Evolutionary conservation across 2,329 filamentous ascomycete species (phyloP).

Genomic region (Exophiala calicioides): DNA sequence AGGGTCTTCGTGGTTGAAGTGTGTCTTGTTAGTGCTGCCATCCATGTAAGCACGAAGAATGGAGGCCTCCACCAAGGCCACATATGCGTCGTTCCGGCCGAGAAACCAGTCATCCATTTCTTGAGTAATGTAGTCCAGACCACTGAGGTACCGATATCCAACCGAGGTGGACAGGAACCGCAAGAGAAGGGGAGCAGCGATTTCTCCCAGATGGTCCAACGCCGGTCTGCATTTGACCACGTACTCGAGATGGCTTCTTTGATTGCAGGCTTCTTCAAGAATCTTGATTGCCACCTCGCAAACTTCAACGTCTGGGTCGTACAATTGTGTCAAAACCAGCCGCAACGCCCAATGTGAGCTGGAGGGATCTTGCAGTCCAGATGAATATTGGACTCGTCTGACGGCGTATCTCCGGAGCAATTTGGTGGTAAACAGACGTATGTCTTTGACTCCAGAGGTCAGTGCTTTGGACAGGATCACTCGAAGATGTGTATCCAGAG

Average conservation of each 20-base stretch:
- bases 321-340: conserved; percentile 94
- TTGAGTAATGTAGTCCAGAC: conserved; percentile 96
- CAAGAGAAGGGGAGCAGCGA: conserved; percentile 86
- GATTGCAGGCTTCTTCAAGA: conserved; percentile 94
- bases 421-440: conserved; percentile 86
- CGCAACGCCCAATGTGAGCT: conserved; percentile 96
- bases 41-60: conserved; percentile 77
- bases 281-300: conserved; percentile 97
- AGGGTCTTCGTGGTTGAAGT: conserved; percentile 55
- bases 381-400: conserved; percentile 48
- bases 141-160: conserved; percentile 95
- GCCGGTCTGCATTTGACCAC: conserved; percentile 95
- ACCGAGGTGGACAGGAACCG: conserved; percentile 95
- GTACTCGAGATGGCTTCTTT: conserved; percentile 85
- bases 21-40: conserved; percentile 48
- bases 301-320: conserved; percentile 95
- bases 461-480: conserved; percentile 92
- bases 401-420: conserved; percentile 84
- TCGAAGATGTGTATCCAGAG: conserved; percentile 80
- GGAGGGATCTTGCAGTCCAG: conserved; percentile 45
- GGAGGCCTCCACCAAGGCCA: conserved; percentile 91
- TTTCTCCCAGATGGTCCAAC: conserved; percentile 92
- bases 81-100: conserved; percentile 94
- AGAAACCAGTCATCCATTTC: conserved; percentile 99
- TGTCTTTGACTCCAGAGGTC: conserved; percentile 85